Base-by-base conservation (phyloP, 257 asterid species). In the Parsonsia alboflavescens region DNA sequence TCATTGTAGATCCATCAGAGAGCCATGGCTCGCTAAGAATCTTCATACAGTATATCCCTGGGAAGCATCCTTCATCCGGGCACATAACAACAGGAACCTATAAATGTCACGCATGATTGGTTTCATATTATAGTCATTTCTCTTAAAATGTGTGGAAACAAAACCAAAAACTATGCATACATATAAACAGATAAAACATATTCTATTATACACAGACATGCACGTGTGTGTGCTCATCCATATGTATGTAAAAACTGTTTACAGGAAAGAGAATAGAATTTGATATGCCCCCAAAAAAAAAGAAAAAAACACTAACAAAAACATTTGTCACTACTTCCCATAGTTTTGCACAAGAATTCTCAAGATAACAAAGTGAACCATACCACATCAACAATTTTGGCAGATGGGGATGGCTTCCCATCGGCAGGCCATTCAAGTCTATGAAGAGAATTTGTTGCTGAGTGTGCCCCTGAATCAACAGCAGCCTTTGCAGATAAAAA, bases 31-130 rank as follows among this genome's bases (percentile, higher is more conserved):
- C 78, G 45, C 78, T 66, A 46, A 87, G 89, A 75, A 88, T 46
- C 62, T 80, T 86, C 10, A 81, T 78, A 76, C 79, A 82, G 77
- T 92, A 92, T 70, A 95, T 79, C 73, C 99, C 99, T 11, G 98
- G 99, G 84, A 95, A 92, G 65, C 87, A 73, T 76, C 89, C 97
- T 64, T 89, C 93, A 48, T 85, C 90, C 59, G 98, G 94, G 81
- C 91, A 89, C 91, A 81, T 82, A 57, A 90, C 88, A 12, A 89
- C 87, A 46, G 96, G 91, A 81, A 95, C 96, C 99, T 95, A 80
- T 73, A 73, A 33, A 76, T 68, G 68, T 61, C 68, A 78, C 56
- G 77, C 56, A 70, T 63, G 59, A 79, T 41, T 24, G 49, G 68
- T 74, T 59, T 49, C 11, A 11, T 28, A 56, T 19, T 68, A 36